Conservation (phyloP, 495 filamentous ascomycete species). For the Clohesyomyces aquaticus region DNA sequence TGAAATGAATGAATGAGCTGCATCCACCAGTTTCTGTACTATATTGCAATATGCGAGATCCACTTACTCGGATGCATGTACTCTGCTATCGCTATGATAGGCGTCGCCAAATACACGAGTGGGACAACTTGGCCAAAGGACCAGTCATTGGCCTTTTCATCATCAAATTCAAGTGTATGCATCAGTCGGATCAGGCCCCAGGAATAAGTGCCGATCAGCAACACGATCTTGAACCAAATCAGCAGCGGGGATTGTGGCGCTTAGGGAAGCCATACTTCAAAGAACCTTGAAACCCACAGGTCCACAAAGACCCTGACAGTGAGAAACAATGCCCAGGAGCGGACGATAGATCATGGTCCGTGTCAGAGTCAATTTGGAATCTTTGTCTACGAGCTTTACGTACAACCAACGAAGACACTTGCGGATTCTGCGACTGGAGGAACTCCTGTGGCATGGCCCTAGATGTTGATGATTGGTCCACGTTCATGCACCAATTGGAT, state of each 20-base stretch:
- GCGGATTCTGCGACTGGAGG: not conserved
- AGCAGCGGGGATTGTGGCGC: not conserved
- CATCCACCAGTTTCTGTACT: no score
- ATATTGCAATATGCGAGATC: not conserved
- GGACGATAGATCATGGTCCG: not conserved
- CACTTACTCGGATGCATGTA: not conserved
- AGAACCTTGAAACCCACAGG: not conserved
- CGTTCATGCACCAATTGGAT: no score
- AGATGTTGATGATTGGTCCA: no score
- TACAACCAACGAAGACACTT: not conserved
- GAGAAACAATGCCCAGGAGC: not conserved
- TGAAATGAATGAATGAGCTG: not conserved
- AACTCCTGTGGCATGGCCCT: not conserved
- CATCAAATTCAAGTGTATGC: not conserved
- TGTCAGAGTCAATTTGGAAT: not conserved
- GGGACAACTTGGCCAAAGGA: conserved; percentile 7
- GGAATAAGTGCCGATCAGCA: not conserved
- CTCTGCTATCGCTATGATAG: not conserved
- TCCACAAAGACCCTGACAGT: not conserved
- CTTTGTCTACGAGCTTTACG: not conserved
- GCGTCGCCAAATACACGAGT: not conserved
- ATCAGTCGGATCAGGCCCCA: conserved; percentile 1
- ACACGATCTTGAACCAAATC: not conserved
- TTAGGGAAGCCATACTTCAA: not conserved
- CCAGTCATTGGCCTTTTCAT: not conserved